phyloP scores from a whole-genome alignment of 768 basidiomycete genomes.

The Podaxis pistillaris region DNA sequence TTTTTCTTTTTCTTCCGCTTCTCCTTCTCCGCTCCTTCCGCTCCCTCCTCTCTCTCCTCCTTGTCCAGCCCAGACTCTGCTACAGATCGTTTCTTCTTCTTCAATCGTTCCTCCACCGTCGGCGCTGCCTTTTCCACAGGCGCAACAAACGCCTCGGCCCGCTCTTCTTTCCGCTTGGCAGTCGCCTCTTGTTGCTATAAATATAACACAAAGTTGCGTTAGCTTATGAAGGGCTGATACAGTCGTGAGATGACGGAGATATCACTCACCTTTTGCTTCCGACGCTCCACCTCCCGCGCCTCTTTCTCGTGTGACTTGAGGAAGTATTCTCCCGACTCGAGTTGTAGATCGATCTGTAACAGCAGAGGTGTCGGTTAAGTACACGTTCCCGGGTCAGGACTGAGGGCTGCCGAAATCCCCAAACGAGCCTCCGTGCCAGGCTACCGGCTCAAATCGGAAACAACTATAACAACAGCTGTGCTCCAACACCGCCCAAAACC shows the following conservation, averaged over 20 bases:
- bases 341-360: constrained; percentile 79
- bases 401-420: background rate
- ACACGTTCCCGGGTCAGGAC: background rate
- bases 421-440: background rate
- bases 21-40: constrained; percentile 27
- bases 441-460: background rate
- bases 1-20: constrained; percentile 35
- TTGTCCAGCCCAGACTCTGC: constrained; percentile 40
- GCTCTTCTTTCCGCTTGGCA: constrained; percentile 69
- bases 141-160: constrained; percentile 86
- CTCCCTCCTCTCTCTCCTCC: constrained; percentile 26
- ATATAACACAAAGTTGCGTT: constrained; percentile 6
- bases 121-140: constrained; percentile 76
- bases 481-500: background rate
- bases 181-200: constrained; percentile 75
- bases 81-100: constrained; percentile 42
- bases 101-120: constrained; percentile 75
- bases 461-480: background rate
- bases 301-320: constrained; percentile 89
- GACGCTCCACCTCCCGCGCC: constrained; percentile 62
- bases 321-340: constrained; percentile 98
- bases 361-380: background rate
- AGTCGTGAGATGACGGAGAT: background rate
- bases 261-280: constrained; percentile 69
- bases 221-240: background rate